Base-by-base conservation (phyloP, 1,139 yeast species). In the Magnusiomyces ingens region DNA sequence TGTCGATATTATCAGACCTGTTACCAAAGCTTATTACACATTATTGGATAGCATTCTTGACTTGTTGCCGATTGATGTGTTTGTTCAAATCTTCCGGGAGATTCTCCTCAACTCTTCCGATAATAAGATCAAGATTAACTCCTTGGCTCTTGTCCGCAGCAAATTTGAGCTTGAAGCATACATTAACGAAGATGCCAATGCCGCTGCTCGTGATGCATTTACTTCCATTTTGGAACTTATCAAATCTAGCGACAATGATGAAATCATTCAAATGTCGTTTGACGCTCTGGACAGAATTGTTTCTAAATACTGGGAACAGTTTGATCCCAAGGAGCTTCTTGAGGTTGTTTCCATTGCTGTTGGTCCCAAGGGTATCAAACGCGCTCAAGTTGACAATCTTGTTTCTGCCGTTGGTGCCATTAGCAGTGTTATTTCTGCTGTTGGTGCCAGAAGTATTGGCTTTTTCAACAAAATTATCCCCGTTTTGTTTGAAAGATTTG, bases 401-500 rank as follows among this genome's bases (percentile, higher is more conserved):
- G 79, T 93, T 48, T 80, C 96, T 1, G 80, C 96, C 1, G 75
- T 90, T 55, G 80, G 84, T 62, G 83, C 85, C 55, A 78, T 88
- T 57, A 81, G 88, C 52, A 82, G 84, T 58, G 72, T 88, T 55
- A 78, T 88, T 52, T 80, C 82, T 53, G 78, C 81, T 17, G 71
- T 91, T 51, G 99, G 99, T 48, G 93, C 95, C 29, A 86, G 89
- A 64, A 77, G 85, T 56, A 85, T 93, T 67, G 94, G 96, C 6
- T 80, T 77, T 64, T 88, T 89, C 75, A 88, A 96, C 36, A 84
- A 83, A 68, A 82, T 91, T 63, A 80, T 93, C 56, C 90, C 93
- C 13, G 87, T 88, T 13, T 75, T 88, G 8, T 75, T 89, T 57
- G 71, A 74, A 43, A 76, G 88, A 48, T 84, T 88, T 74, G 71